phyloP scores from a whole-genome alignment of 23 red algal genomes.

The Gracilaria vermiculophylla region DNA sequence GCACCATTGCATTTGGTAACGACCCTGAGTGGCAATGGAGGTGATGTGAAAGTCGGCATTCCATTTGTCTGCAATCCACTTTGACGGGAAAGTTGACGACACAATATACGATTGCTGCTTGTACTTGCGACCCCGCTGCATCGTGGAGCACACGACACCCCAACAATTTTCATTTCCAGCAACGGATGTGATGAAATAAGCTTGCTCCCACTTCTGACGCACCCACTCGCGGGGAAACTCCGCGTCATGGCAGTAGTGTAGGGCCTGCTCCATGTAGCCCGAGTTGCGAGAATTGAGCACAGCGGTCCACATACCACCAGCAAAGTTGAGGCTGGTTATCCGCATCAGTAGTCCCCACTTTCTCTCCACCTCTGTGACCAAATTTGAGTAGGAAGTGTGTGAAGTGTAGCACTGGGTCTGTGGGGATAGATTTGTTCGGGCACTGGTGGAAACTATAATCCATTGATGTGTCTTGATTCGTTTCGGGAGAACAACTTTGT shows the following conservation, averaged over 20 bases:
- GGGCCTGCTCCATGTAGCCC: slow-evolving; percentile 82
- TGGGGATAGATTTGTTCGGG: slow-evolving; percentile 77
- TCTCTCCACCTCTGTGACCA: slow-evolving; percentile 94
- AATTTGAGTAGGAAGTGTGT: slow-evolving; percentile 94
- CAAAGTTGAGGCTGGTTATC: slow-evolving; percentile 93
- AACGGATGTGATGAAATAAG: slow-evolving; percentile 93
- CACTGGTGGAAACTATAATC: slow-evolving; percentile 95
- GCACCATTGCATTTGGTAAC: slow-evolving; percentile 93
- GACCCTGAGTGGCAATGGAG: slow-evolving; percentile 87
- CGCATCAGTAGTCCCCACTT: slow-evolving; percentile 95
- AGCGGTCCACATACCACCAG: slow-evolving; percentile 96
- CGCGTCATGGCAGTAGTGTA: slow-evolving; percentile 94
- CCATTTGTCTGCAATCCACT: slow-evolving; percentile 99
- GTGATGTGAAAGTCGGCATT: slow-evolving; percentile 94
- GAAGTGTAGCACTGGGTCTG: slow-evolving; percentile 95
- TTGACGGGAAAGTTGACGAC: slow-evolving; percentile 97
- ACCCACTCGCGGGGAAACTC: slow-evolving; percentile 99
- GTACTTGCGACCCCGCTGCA: slow-evolving; percentile 83
- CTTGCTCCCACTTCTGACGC: slow-evolving; percentile 94
- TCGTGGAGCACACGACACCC: slow-evolving; percentile 96
- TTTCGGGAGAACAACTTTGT: slow-evolving; percentile 84
- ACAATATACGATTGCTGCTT: slow-evolving; percentile 99
- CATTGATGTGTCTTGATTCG: slow-evolving; percentile 97
- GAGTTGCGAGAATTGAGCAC: slow-evolving; percentile 90
- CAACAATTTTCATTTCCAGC: slow-evolving; percentile 93